A percentile compares a stretch with the other conserved stretches of the same genome.
phyloP scores from a whole-genome alignment of 805 yeast genomes.

The Ogataea ramenticola region DNA sequence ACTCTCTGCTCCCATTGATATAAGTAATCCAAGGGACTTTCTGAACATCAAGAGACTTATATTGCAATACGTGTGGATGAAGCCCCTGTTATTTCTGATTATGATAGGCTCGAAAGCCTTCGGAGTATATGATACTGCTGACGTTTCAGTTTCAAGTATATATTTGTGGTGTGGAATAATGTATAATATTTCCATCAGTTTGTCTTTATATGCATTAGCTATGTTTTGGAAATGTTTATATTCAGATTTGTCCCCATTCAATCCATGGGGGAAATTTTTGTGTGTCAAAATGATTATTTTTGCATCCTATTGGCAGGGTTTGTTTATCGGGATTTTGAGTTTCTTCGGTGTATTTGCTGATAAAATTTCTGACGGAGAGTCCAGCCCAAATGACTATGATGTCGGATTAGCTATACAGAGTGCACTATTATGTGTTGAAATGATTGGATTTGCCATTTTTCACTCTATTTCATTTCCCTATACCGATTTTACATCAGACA shows the following conservation, averaged over 20 bases:
- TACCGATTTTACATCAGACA: slow-evolving; percentile 54
- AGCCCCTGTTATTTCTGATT: slow-evolving; percentile 70
- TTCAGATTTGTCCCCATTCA: slow-evolving; percentile 64
- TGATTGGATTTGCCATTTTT: slow-evolving; percentile 80
- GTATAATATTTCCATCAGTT: slow-evolving; percentile 74
- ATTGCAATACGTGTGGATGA: slow-evolving; percentile 91
- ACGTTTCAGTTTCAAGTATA: slow-evolving; percentile 39
- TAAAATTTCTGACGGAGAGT: slow-evolving; percentile 23
- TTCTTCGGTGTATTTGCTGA: slow-evolving; percentile 35
- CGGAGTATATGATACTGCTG: slow-evolving; percentile 45
- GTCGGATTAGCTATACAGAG: slow-evolving; percentile 53
- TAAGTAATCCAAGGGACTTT: slow-evolving; percentile 80
- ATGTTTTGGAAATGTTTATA: slow-evolving; percentile 90
- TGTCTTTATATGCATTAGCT: slow-evolving; percentile 80
- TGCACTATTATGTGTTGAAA: slow-evolving; percentile 72
- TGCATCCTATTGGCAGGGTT: slow-evolving; percentile 98
- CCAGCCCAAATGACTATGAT: slow-evolving; percentile 23
- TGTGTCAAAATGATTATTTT: slow-evolving; percentile 91
- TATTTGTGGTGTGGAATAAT: slow-evolving; percentile 59
- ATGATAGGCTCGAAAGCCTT: slow-evolving; percentile 38
- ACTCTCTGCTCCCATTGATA: slow-evolving; percentile 57
- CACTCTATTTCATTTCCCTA: slow-evolving; percentile 85
- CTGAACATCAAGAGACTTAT: slow-evolving; percentile 75
- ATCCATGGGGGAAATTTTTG: slow-evolving; percentile 87
- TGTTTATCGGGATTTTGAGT: slow-evolving; percentile 47